Evolutionary conservation across 495 filamentous ascomycete genomes (phyloP).

Genomic region (Talaromyces thailandensis): DNA sequence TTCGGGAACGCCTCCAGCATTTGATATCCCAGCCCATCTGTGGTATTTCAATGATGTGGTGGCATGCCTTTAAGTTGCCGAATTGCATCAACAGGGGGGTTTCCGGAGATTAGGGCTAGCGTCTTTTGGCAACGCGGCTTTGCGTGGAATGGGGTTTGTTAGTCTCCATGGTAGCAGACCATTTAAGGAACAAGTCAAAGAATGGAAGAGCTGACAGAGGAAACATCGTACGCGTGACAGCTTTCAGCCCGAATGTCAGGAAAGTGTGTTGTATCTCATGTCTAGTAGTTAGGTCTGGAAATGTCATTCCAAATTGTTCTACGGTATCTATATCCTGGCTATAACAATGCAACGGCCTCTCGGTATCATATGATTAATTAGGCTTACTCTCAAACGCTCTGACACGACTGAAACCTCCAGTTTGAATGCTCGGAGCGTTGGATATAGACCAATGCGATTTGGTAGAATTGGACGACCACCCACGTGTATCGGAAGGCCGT

Average conservation of each 20-base stretch:
- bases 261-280: background rate
- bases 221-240: background rate
- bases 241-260: background rate
- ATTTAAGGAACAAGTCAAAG: background rate
- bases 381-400: no score
- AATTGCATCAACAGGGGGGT: background rate
- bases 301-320: background rate
- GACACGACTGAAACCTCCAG: no score
- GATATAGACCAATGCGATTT: background rate
- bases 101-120: background rate
- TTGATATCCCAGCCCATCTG: constrained; percentile 21
- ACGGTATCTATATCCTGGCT: no score
- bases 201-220: background rate
- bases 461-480: background rate
- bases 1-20: constrained; percentile 17
- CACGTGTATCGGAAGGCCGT: no score
- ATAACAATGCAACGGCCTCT: no score
- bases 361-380: no score
- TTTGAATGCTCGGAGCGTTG: background rate
- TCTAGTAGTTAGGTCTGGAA: background rate
- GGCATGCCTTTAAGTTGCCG: constrained; percentile 8
- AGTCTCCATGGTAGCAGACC: background rate
- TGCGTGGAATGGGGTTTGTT: background rate
- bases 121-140: background rate
- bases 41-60: constrained; percentile 32